Base-by-base conservation (phyloP, 164 flowering plant genomes). In the Nelumbo lutea region DNA sequence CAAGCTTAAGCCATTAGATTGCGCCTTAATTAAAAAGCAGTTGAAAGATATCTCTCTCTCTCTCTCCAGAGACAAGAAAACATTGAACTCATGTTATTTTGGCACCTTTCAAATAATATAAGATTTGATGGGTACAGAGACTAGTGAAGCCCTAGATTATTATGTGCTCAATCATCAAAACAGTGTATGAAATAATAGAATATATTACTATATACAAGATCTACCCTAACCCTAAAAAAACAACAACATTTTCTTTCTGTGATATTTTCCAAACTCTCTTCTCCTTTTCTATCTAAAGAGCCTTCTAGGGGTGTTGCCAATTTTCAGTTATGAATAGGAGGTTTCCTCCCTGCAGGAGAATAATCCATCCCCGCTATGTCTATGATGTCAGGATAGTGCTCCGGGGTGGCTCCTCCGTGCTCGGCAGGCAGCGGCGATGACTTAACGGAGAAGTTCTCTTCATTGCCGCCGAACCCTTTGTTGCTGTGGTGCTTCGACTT, bases 341-440 rank as follows among this genome's bases (percentile, higher is more conserved):
- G 82, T 75, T 88, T 88, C 80, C 87, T 84, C 74, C 65, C 85
- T n/a, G 96, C 93, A 40, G 90, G 83, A 69, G 96, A 78, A 67
- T 91, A 91, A 74, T 91, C 95, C 91, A 91, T 89, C 61, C 76
- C 90, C 43, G 87, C 83, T 60, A 89, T 71, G 77, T 85, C 97
- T 60, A 80, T 64, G 46, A 76, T 47, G 57, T 86, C 93, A 11
- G 80, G 84, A 71, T 84, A 81, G n/a, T 62, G 74, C 47, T 77
- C 72, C 13, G 78, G 41, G 52, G 51, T 61, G 9, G 47, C 70
- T 51, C 70, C 75, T 56, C 42, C 39, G 41, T 67, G 77, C 58
- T 65, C 65, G 1, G 76, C 69, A 43, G 42, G 52, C 9, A 46
- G 52, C 9, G 75, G 64, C 15, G 79, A 64, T 38, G 78, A 64